Conservation (phyloP, 2,329 filamentous ascomycete species). For the Claviceps sp. region DNA sequence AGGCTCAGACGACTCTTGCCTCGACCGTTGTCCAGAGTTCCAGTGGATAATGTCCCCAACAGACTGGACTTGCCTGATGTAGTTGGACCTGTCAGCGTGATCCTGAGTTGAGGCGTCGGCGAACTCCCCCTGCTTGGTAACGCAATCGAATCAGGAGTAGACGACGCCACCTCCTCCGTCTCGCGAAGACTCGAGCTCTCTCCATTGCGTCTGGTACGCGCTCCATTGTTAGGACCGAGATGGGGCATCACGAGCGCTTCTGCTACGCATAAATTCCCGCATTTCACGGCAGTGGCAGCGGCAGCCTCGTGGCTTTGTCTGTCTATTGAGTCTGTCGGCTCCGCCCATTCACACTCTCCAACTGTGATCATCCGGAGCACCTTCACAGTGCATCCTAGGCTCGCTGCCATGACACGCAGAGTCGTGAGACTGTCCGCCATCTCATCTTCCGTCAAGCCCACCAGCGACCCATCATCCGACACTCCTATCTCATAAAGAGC, state of each 20-base stretch:
- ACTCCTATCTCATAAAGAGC: constrained; percentile 95
- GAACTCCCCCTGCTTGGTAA: constrained; percentile 32
- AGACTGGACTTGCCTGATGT: constrained; percentile 88
- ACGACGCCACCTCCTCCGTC: not conserved
- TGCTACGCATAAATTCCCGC: constrained; percentile 64
- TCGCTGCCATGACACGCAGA: constrained; percentile 80
- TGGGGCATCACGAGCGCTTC: constrained; percentile 80
- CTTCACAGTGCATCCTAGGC: constrained; percentile 74
- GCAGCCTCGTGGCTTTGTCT: constrained; percentile 12
- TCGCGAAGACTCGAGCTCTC: not conserved
- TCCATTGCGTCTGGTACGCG: not conserved
- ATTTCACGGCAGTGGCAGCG: constrained; percentile 10
- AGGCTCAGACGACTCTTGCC: constrained; percentile 82
- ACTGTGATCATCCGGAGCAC: constrained; percentile 73
- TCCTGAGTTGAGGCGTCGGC: constrained; percentile 60
- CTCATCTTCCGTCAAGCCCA: constrained; percentile 81
- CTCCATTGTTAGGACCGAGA: constrained; percentile 26
- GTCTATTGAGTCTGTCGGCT: constrained; percentile 23
- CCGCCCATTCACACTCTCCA: constrained; percentile 67
- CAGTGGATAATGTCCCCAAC: constrained; percentile 76
- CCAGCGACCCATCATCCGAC: constrained; percentile 81
- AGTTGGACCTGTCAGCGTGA: constrained; percentile 80
- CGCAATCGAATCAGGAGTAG: constrained; percentile 7
- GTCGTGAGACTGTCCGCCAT: constrained; percentile 83
- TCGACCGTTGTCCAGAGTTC: constrained; percentile 78